Conservation (phyloP, 768 basidiomycete genomes). For the Lactarius hengduanensis region DNA sequence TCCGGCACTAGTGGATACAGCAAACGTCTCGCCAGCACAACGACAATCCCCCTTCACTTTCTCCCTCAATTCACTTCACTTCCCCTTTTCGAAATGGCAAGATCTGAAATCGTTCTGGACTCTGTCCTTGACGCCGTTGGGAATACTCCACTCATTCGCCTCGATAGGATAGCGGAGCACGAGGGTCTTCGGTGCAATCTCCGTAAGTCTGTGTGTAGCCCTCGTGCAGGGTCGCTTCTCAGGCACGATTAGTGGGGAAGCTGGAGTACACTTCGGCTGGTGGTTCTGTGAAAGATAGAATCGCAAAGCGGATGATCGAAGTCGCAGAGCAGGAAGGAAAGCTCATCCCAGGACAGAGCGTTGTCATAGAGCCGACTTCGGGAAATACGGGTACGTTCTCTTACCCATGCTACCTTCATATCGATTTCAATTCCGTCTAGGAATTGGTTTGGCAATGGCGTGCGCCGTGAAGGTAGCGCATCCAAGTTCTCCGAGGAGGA, state of each 20-base stretch:
- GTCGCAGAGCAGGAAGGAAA: conserved; percentile 87
- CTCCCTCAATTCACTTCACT: neutral
- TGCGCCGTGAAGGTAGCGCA: conserved; percentile 85
- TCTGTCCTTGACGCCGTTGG: conserved; percentile 85
- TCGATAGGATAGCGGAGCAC: conserved; percentile 71
- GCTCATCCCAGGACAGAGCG: conserved; percentile 81
- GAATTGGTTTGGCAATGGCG: conserved; percentile 91
- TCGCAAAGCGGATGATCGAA: conserved; percentile 95
- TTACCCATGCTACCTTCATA: neutral
- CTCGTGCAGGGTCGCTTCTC: neutral
- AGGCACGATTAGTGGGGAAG: conserved; percentile 65
- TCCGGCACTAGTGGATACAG: neutral
- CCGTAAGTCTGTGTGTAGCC: conserved; percentile 49
- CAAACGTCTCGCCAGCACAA: neutral
- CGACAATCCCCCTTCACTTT: neutral
- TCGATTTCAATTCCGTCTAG: neutral
- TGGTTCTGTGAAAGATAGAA: conserved; percentile 94
- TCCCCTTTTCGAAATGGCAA: neutral
- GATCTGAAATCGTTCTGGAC: conserved; percentile 69
- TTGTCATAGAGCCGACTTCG: conserved; percentile 94
- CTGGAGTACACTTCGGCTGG: conserved; percentile 89
- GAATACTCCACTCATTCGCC: conserved; percentile 84
- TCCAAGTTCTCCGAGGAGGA: conserved; percentile 30
- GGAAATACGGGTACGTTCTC: conserved; percentile 81
- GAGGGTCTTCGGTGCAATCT: conserved; percentile 88